Percentiles rank a stretch among this genome's conserved stretches.
These are phyloP conservation scores for Choiromyces venosus DNA, from an alignment of 495 filamentous ascomycete genomes.

Conservation along the genomic window DNA sequence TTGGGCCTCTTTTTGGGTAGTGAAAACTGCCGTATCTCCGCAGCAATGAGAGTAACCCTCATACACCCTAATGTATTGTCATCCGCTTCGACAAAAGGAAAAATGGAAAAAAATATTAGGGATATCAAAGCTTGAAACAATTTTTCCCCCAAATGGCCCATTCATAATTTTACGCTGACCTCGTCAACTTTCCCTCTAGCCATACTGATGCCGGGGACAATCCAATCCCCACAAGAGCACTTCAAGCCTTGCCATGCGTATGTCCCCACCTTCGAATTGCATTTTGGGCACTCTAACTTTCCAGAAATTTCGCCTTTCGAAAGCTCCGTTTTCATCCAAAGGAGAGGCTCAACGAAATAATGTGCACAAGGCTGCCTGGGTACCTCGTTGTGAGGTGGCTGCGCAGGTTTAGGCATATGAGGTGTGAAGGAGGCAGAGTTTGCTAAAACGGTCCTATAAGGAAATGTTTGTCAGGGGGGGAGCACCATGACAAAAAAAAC, in stretches of 20 bases:
- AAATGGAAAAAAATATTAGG: neutral
- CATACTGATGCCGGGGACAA: slow-evolving; percentile 83
- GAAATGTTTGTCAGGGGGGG: slow-evolving; percentile 41
- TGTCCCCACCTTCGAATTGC: slow-evolving; percentile 73
- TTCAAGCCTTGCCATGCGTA: slow-evolving; percentile 94
- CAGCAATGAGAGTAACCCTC: neutral
- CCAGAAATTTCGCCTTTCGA: slow-evolving; percentile 72
- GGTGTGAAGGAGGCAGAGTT: slow-evolving; percentile 57
- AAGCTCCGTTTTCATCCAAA: slow-evolving; percentile 84
- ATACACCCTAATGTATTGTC: neutral
- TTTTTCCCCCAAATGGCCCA: neutral
- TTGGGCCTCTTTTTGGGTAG: neutral
- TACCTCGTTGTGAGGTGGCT: slow-evolving; percentile 8
- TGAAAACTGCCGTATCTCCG: neutral
- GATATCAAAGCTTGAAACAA: neutral
- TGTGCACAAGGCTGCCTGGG: slow-evolving; percentile 60
- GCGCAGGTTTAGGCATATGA: slow-evolving; percentile 45
- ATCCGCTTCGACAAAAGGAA: neutral
- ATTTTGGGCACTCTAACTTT: slow-evolving; percentile 78
- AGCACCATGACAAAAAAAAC: slow-evolving; percentile 44
- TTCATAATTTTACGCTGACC: slow-evolving; percentile 42
- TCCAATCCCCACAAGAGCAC: slow-evolving; percentile 86
- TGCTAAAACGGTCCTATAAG: slow-evolving; percentile 46
- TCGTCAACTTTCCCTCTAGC: slow-evolving; percentile 77
- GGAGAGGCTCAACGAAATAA: slow-evolving; percentile 80